Conservation (phyloP, 345 rosid genomes). For the Gossypium raimondii region DNA sequence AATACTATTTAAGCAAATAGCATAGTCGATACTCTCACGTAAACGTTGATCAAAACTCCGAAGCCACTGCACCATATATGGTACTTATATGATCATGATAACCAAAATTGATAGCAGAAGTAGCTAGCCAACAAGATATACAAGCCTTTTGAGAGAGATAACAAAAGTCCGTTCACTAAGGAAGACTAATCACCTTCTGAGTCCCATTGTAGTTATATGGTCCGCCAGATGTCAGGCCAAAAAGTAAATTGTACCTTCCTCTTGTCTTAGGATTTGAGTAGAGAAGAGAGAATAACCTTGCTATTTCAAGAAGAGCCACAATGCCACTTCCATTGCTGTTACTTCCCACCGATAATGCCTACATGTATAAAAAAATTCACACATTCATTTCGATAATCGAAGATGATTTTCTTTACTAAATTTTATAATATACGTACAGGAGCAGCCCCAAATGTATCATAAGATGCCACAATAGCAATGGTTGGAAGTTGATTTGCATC, state of each 20-base stretch:
- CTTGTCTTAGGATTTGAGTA: constrained; percentile 93
- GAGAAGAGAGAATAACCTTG: constrained; percentile 87
- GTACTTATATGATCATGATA: constrained; percentile 9
- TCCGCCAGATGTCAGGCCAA: constrained; percentile 93
- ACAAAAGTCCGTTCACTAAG: constrained; percentile 9
- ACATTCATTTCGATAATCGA: neutral
- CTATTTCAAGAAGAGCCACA: constrained; percentile 91
- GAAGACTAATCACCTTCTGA: constrained; percentile 60
- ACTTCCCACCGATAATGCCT: constrained; percentile 94
- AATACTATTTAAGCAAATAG: constrained; percentile 92
- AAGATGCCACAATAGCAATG: constrained; percentile 91
- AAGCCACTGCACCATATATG: constrained; percentile 72
- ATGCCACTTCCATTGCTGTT: constrained; percentile 98
- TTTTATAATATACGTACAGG: constrained; percentile 58
- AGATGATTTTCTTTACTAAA: neutral
- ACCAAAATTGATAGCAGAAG: constrained; percentile 11
- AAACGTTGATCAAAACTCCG: constrained; percentile 92
- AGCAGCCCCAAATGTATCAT: constrained; percentile 95
- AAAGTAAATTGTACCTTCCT: constrained; percentile 90
- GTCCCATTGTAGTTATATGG: constrained; percentile 98
- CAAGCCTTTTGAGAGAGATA: neutral
- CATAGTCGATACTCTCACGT: constrained; percentile 96
- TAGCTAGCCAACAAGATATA: neutral
- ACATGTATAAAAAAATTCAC: constrained; percentile 28
- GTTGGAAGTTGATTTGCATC: constrained; percentile 86